Percentiles rank a stretch among this genome's conserved stretches.
phyloP scores from a whole-genome alignment of 2,329 filamentous ascomycete genomes.

The Ceratocystis diversiconidia region DNA sequence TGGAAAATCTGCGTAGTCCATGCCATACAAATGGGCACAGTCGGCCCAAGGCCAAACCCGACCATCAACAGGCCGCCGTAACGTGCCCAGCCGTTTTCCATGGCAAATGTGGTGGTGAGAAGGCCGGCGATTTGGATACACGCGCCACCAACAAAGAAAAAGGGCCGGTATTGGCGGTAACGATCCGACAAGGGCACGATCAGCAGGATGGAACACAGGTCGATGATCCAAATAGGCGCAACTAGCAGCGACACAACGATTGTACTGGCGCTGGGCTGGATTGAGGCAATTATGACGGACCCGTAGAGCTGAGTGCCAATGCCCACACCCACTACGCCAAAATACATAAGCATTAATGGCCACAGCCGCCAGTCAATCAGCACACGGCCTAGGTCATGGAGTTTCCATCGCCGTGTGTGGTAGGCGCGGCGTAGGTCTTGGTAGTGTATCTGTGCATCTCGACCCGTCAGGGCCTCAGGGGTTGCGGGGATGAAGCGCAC shows the following conservation, averaged over 20 bases:
- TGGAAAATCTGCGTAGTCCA: constrained; percentile 90
- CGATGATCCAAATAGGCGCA: constrained; percentile 89
- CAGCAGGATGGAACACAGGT: constrained; percentile 72
- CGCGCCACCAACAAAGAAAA: constrained; percentile 67
- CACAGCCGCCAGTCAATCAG: constrained; percentile 78
- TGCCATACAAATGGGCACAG: constrained; percentile 85
- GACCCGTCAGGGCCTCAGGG: constrained; percentile 57
- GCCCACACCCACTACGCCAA: constrained; percentile 82
- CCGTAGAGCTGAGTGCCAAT: constrained; percentile 83
- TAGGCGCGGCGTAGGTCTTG: constrained; percentile 70
- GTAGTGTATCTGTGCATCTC: constrained; percentile 72
- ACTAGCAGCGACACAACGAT: constrained; percentile 70
- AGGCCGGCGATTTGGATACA: constrained; percentile 72
- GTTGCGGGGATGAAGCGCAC: constrained; percentile 53
- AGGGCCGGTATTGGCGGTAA: constrained; percentile 63
- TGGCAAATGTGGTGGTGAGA: constrained; percentile 62
- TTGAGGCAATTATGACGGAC: constrained; percentile 69
- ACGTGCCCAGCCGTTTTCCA: constrained; percentile 58
- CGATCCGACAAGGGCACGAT: constrained; percentile 76
- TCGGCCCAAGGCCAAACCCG: constrained; percentile 79
- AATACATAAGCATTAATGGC: constrained; percentile 82
- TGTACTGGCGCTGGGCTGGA: constrained; percentile 57
- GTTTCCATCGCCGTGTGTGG: constrained; percentile 56
- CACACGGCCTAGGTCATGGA: constrained; percentile 55
- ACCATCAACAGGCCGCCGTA: constrained; percentile 84